Evolutionary conservation across 371 early-diverging fungal species (phyloP).

Genomic region (Mucor saturninus): DNA sequence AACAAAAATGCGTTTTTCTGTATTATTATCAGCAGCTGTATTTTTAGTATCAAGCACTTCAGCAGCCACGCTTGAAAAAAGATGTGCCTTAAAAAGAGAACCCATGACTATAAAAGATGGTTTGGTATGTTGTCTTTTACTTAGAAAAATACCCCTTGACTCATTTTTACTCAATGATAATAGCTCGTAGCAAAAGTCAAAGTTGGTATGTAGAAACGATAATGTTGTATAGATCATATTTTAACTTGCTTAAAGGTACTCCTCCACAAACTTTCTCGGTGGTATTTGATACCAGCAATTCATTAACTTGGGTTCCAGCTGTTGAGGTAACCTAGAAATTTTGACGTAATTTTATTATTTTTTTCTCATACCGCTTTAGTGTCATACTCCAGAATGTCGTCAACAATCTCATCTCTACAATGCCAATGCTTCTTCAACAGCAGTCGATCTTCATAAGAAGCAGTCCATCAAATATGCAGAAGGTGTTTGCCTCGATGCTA

Average conservation of each 20-base stretch:
- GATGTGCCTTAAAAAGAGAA: slow-evolving; percentile 35
- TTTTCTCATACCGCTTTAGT: slow-evolving; percentile 28
- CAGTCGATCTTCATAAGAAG: slow-evolving; percentile 44
- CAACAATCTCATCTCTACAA: slow-evolving; percentile 35
- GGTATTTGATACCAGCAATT: slow-evolving; percentile 45
- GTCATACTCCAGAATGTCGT: slow-evolving; percentile 42
- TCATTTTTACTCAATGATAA: background rate
- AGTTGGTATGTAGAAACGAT: slow-evolving; percentile 29
- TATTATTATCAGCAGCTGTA: slow-evolving; percentile 21
- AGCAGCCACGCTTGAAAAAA: slow-evolving; percentile 30
- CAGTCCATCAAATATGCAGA: slow-evolving; percentile 45
- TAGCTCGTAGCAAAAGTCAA: slow-evolving; percentile 33
- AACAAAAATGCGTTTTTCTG: slow-evolving; percentile 26
- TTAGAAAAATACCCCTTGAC: background rate
- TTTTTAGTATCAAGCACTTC: slow-evolving; percentile 14
- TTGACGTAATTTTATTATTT: slow-evolving; percentile 3
- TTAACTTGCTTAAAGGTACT: slow-evolving; percentile 29
- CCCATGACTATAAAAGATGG: slow-evolving; percentile 44
- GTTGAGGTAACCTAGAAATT: slow-evolving; percentile 29
- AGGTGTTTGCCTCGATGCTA: slow-evolving; percentile 46
- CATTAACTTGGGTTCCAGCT: slow-evolving; percentile 52
- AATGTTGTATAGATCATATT: background rate
- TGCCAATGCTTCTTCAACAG: slow-evolving; percentile 37
- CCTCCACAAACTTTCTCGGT: slow-evolving; percentile 48
- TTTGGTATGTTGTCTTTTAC: slow-evolving; percentile 34